Conservation (phyloP, 2,329 filamentous ascomycete genomes). For the Colletotrichum higginsianum region DNA sequence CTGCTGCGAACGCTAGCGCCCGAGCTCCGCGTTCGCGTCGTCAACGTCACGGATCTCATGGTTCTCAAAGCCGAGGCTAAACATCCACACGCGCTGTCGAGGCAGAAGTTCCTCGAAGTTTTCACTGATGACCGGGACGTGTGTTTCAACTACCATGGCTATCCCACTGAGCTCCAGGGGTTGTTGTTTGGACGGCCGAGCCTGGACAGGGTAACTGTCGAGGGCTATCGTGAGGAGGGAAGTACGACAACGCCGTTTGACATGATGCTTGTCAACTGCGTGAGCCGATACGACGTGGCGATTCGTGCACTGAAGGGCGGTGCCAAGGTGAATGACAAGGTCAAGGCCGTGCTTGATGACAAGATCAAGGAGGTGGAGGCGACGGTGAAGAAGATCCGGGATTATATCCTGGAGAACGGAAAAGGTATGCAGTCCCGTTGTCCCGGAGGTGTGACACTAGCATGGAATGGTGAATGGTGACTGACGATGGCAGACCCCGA, state of each 20-base stretch:
- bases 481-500: conserved; percentile 60
- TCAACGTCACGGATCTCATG: conserved; percentile 79
- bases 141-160: conserved; percentile 79
- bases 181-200: conserved; percentile 71
- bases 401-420: conserved; percentile 67
- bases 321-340: conserved; percentile 61
- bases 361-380: conserved; percentile 63
- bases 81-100: conserved; percentile 72
- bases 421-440: conserved; percentile 59
- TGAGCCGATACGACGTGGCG: conserved; percentile 73
- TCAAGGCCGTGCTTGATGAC: conserved; percentile 61
- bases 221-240: conserved; percentile 76
- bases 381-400: conserved; percentile 62
- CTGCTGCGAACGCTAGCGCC: conserved; percentile 66
- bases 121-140: conserved; percentile 71
- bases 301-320: conserved; percentile 66
- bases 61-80: conserved; percentile 68
- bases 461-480: background rate
- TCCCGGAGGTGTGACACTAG: conserved; percentile 6
- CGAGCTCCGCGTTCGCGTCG: conserved; percentile 69
- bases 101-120: conserved; percentile 66
- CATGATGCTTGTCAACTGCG: conserved; percentile 76
- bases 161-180: conserved; percentile 72
- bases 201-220: conserved; percentile 67
- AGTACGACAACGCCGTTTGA: conserved; percentile 78